Evolutionary conservation across 2,329 filamentous ascomycete genomes (phyloP).

Genomic region (Neonectria magnoliae): DNA sequence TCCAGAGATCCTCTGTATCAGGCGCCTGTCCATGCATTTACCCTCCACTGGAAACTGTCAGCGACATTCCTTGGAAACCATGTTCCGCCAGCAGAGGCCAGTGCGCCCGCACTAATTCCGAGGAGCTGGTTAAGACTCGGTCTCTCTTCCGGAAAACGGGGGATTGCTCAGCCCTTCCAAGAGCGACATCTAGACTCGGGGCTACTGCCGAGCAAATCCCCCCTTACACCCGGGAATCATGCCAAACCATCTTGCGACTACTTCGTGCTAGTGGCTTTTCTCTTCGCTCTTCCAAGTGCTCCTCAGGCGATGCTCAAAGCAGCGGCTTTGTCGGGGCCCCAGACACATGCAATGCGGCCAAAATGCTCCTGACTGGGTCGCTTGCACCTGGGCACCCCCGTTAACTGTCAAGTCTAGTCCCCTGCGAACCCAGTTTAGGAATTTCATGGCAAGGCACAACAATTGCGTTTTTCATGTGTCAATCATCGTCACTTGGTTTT

Average conservation of each 20-base stretch:
- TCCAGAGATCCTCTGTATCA: constrained; percentile 25
- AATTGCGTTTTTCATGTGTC: constrained; percentile 35
- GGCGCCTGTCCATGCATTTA: constrained; percentile 20
- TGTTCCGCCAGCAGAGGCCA: constrained; percentile 31
- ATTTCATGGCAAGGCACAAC: constrained; percentile 12
- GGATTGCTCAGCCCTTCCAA: neutral
- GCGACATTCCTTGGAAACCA: constrained; percentile 28
- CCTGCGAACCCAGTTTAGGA: constrained; percentile 16
- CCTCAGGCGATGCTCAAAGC: constrained; percentile 23
- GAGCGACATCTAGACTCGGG: neutral
- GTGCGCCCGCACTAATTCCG: constrained; percentile 37
- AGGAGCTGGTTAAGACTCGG: constrained; percentile 30
- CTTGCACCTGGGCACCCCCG: constrained; percentile 26
- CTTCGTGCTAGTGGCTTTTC: neutral
- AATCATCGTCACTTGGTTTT: constrained; percentile 27
- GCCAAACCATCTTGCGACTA: neutral
- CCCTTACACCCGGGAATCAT: neutral
- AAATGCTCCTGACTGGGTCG: constrained; percentile 32
- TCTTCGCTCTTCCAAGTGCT: neutral
- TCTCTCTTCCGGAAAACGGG: constrained; percentile 19
- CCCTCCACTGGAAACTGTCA: constrained; percentile 21
- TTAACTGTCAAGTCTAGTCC: constrained; percentile 13
- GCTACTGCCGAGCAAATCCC: neutral
- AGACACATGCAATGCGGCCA: constrained; percentile 24
- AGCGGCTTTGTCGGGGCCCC: constrained; percentile 12